Conservation (phyloP, 306 rosid genomes). For the Potentilla sterilis region DNA sequence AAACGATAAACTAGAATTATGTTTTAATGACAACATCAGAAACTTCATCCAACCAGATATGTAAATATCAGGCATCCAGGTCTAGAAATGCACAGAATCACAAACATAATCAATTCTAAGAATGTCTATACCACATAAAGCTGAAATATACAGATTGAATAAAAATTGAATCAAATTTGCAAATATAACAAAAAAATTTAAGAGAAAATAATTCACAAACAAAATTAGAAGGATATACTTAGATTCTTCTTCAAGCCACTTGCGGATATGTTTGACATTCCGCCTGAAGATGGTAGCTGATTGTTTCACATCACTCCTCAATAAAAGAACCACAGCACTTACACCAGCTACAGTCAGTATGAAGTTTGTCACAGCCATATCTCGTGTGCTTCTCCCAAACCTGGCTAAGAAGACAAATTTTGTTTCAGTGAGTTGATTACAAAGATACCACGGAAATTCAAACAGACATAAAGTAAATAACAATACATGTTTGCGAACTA, state of each 20-base stretch:
- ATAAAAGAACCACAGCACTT: constrained; percentile 42
- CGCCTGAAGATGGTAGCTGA: constrained; percentile 23
- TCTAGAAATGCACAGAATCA: neutral
- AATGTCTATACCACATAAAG: neutral
- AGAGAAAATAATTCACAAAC: neutral
- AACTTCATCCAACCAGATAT: neutral
- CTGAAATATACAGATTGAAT: neutral
- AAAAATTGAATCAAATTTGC: neutral
- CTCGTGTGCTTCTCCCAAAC: constrained; percentile 9
- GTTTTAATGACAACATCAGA: neutral
- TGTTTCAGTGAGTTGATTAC: neutral
- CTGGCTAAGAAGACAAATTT: neutral
- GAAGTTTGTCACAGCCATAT: constrained; percentile 51
- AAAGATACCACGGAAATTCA: neutral
- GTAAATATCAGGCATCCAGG: neutral
- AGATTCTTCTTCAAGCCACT: constrained; percentile 54
- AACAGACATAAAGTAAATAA: neutral
- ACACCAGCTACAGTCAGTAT: constrained; percentile 54
- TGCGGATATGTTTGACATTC: constrained; percentile 46
- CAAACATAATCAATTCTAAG: neutral
- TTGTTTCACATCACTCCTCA: constrained; percentile 47
- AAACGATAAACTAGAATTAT: neutral
- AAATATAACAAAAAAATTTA: neutral
- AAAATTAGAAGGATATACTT: constrained; percentile 8
- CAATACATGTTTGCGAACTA: neutral